Evolutionary conservation across 768 basidiomycete species (phyloP), one percentile per base, ranked within the genome.

Genomic region (Lentinula edodes): DNA sequence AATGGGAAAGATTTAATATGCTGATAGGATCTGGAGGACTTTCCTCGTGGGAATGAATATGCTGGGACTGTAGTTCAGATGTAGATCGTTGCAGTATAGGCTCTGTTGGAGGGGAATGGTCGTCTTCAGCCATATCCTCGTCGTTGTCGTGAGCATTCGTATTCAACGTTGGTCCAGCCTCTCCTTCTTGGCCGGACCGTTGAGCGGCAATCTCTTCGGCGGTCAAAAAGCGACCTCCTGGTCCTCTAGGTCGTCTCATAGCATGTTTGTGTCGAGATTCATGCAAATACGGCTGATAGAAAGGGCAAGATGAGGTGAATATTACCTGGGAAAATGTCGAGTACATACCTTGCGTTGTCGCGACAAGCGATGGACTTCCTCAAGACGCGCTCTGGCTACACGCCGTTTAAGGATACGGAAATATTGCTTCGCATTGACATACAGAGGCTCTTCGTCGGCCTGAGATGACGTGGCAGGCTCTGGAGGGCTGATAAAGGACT

Each of bases 351-450:
- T 98, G 71, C 97, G 83, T 73, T 96, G 91, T 66, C 89, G 83
- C 61, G 93, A 95, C 64, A 99, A 84, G 65, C 93, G 83, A 66
- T 97, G 95, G 58, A 98, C 82, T 74, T 98, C 96, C 69, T 97
- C 95, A 57, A 98, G 81, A 53, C 97, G 83, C 3, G 93, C 92
- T 48, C 96, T 78, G 5, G 96, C 95, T 66, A 91, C 84, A 60
- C 97, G 84, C 64, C 97, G 84, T 79, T 98, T 98, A 74, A 99
- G 84, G 69, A 99, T 98, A 71, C 97, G 91, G 68, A 95, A 94
- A 73, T 98, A 99, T 76, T 99, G 97, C 72, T 99, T 99, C 62
- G 97, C 96, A 68, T 99, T 99, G 62, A 99, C 97, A 76, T 98
- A 98, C 66, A 99, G 87, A 32, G 97, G 96, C 73, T 99, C 96